Base-by-base conservation (phyloP, 2,329 filamentous ascomycete genomes). In the Aspergillus pseudotamarii region DNA sequence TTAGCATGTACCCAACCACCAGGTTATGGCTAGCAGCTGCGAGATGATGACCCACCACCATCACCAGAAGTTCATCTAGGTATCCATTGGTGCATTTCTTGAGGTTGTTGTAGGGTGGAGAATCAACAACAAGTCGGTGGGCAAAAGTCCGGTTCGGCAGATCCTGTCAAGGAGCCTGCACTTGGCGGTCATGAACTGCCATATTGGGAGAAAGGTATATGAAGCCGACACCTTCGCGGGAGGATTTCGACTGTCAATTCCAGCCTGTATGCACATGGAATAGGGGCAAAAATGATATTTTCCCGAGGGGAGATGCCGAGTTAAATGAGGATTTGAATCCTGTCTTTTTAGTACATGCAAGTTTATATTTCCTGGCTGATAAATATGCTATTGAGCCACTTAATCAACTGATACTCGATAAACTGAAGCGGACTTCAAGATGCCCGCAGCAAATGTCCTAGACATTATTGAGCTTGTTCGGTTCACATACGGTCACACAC, bases 341-440 rank as follows among this genome's bases (percentile, higher is more conserved):
- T n/a, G 74, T 79, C 12, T 74, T 82, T 51, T 68, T 81, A 6
- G 73, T 69, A n/a, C 78, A 81, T 64, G 79, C 76, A 1, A 71
- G 69, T 26, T 64, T 82, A 4, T 81, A 79, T 51, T 70, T 77
- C 2, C 71, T 82, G 21, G 76, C 80, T 0, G 78, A 83, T 60
- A 77, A 72, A 57, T 80, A 80, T 64, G 69, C 73, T 36, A 78
- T 81, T 26, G 53, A 72, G 9, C 48, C 67, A 3, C 72, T 82
- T n/a, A 62, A 69, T 60, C 64, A 67, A 2, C 67, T 78, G 6
- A 69, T 71, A 23, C 59, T 78, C 2, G 60, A 68, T 23, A 79
- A 79, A 64, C 66, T 81, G 43, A 71, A 75, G 30, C 63, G 70
- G 14, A 75, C 0, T 78, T 77, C 58, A 70, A 63, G 1, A 66